Conservation (phyloP, 306 rosid species). For the Quercus agrifolia region DNA sequence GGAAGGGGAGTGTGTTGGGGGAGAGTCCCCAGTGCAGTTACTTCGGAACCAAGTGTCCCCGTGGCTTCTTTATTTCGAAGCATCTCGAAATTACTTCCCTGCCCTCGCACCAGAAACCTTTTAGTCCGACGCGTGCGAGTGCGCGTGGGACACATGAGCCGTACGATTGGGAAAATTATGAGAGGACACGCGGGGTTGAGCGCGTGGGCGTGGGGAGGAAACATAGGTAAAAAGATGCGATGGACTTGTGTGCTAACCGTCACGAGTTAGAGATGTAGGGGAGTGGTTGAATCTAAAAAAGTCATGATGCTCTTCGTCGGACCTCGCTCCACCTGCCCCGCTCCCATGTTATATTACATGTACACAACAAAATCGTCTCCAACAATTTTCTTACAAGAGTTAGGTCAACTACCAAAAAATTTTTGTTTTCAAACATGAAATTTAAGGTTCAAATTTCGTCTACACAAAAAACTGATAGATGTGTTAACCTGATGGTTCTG, state of each 20-base stretch:
- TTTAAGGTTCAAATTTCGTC: rapidly evolving
- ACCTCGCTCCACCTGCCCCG: not conserved
- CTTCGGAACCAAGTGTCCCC: conserved; percentile 60
- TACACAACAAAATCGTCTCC: too few relatives aligned
- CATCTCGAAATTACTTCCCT: conserved; percentile 24
- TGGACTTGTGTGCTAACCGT: not conserved
- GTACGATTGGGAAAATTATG: not conserved
- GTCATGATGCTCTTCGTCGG: not conserved
- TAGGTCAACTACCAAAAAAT: too few relatives aligned
- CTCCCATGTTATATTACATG: not conserved
- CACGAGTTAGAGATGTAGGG: not conserved
- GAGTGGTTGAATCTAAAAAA: not conserved
- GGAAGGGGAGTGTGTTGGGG: conserved; percentile 30
- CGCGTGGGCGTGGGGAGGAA: not conserved
- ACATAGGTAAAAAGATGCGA: not conserved
- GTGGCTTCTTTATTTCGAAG: conserved; percentile 48
- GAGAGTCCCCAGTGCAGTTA: conserved; percentile 44
- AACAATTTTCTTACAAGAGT: too few relatives aligned
- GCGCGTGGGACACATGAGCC: not conserved
- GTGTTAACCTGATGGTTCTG: rapidly evolving
- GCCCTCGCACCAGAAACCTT: not conserved
- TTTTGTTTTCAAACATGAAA: too few relatives aligned
- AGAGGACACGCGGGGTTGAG: not conserved
- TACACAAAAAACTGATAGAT: too few relatives aligned
- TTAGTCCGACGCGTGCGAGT: conserved; percentile 11